phyloP scores from a whole-genome alignment of 106 monocot species.

The Acorus gramineus region DNA sequence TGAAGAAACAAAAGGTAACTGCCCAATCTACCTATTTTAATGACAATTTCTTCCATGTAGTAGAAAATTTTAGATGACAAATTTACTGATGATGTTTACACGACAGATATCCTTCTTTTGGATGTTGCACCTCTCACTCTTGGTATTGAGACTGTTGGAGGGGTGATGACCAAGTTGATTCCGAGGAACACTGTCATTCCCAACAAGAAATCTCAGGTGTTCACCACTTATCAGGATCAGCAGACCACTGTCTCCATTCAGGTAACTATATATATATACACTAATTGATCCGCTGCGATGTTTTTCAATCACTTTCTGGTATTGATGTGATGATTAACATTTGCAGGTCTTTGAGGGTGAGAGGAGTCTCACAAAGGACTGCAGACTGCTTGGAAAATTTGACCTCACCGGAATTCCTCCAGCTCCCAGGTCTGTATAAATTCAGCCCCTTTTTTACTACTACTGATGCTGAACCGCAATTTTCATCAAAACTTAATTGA shows the following conservation, averaged over 20 bases:
- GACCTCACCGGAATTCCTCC: conserved; percentile 43
- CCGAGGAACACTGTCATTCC: conserved; percentile 31
- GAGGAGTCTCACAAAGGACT: conserved; percentile 45
- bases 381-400: conserved; percentile 39
- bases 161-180: conserved; percentile 31
- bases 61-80: too few relatives aligned
- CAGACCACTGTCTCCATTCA: conserved; percentile 21
- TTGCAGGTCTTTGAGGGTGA: conserved; percentile 55
- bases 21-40: too few relatives aligned
- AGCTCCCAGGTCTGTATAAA: conserved; percentile 37
- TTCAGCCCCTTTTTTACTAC: not conserved
- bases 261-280: conserved; percentile 1
- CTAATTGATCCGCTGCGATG: not conserved
- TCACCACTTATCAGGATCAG: conserved; percentile 24
- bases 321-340: not conserved
- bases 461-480: not conserved
- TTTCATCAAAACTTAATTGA: too few relatives aligned
- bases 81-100: not conserved
- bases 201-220: conserved; percentile 24
- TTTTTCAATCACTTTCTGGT: not conserved
- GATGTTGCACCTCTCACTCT: conserved; percentile 28
- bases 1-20: conserved; percentile 25
- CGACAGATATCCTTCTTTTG: conserved; percentile 25
- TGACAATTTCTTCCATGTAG: too few relatives aligned
- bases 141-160: conserved; percentile 30